Conservation (phyloP, 441 rosid species). For the Croton laevigatus region DNA sequence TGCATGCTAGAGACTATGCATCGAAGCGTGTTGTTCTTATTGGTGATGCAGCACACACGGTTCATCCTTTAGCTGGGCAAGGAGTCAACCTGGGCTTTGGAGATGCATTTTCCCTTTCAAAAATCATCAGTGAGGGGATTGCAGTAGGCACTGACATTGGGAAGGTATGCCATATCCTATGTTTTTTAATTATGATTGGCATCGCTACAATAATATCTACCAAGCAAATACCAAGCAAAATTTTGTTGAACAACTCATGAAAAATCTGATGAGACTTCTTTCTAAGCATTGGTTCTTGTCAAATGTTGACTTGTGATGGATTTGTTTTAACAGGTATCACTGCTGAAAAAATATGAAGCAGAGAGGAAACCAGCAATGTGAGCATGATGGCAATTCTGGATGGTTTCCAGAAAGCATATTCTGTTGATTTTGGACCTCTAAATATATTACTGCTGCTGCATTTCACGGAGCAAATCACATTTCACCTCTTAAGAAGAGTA, state of each 20-base stretch:
- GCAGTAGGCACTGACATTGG: slow-evolving; percentile 88
- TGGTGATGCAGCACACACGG: slow-evolving; percentile 96
- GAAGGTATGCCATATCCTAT: slow-evolving; percentile 51
- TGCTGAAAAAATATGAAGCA: slow-evolving; percentile 69
- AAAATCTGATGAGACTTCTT: neutral
- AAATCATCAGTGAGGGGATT: slow-evolving; percentile 66
- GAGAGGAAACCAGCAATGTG: slow-evolving; percentile 78
- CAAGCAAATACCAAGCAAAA: neutral
- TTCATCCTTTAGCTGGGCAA: slow-evolving; percentile 97
- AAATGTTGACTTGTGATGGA: neutral
- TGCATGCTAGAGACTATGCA: slow-evolving; percentile 69
- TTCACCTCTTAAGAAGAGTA: slow-evolving; percentile 73
- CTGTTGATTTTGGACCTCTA: slow-evolving; percentile 79
- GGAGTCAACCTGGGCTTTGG: slow-evolving; percentile 96
- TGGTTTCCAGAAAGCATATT: slow-evolving; percentile 83
- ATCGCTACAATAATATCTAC: neutral
- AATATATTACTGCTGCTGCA: slow-evolving; percentile 75
- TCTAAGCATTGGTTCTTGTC: neutral
- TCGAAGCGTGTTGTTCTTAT: slow-evolving; percentile 66
- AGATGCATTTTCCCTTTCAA: slow-evolving; percentile 77
- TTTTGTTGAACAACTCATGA: neutral
- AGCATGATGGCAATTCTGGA: slow-evolving; percentile 91
- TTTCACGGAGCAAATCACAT: slow-evolving; percentile 76
- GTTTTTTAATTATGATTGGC: neutral
- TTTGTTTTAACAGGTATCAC: slow-evolving; percentile 41